Evolutionary conservation across 2,329 filamentous ascomycete species (phyloP).

Genomic region (Hyphodiscus sp.): DNA sequence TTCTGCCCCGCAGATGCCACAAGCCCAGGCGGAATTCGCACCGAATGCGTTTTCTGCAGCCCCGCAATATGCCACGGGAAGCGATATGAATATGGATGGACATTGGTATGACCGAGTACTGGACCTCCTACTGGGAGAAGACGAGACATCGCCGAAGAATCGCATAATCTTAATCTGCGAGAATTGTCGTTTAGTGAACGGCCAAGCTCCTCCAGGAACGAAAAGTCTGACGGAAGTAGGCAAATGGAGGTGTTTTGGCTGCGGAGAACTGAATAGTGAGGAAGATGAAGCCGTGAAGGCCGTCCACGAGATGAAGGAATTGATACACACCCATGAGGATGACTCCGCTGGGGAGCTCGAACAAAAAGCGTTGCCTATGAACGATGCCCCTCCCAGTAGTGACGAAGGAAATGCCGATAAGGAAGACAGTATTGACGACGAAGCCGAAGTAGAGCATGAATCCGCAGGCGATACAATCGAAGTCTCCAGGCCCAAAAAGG

Average conservation of each 20-base stretch:
- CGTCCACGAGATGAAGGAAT: conserved; percentile 38
- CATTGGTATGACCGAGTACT: conserved; percentile 95
- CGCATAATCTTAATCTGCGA: conserved; percentile 80
- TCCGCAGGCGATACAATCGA: neutral
- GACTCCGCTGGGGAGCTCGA: neutral
- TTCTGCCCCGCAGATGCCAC: conserved; percentile 15
- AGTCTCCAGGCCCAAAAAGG: neutral
- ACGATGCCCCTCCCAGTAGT: neutral
- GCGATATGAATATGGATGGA: conserved; percentile 29
- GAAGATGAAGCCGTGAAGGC: conserved; percentile 71
- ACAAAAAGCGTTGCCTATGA: conserved; percentile 4
- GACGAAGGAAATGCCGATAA: neutral
- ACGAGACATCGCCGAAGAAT: conserved; percentile 89
- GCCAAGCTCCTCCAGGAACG: conserved; percentile 86
- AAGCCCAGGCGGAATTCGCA: conserved; percentile 56
- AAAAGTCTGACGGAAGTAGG: conserved; percentile 73
- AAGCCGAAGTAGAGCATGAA: conserved; percentile 2
- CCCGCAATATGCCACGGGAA: conserved; percentile 26
- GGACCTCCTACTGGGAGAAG: conserved; percentile 87
- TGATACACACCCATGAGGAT: conserved; percentile 15
- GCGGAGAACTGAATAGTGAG: conserved; percentile 73
- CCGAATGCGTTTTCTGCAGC: conserved; percentile 57
- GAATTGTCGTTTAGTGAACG: conserved; percentile 82
- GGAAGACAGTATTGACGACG: neutral
- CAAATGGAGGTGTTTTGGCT: conserved; percentile 83